Conservation (phyloP, 192 early-diverging fungal genomes). For the Backusella tuberculispora region DNA sequence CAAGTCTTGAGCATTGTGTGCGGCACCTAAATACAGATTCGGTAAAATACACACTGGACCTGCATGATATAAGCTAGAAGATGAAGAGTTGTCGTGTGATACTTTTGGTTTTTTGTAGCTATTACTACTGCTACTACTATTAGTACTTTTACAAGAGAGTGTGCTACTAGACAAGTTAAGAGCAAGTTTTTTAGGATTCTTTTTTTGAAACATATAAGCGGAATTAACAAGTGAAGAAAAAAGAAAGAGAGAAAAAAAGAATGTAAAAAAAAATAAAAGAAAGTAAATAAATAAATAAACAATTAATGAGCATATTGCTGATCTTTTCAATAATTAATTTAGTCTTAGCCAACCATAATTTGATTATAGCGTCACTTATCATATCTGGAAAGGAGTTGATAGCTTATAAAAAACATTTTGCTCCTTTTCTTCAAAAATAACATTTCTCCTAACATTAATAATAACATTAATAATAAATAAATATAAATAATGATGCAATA, state of each 20-base stretch:
- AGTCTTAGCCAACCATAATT: constrained; percentile 19
- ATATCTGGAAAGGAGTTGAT: constrained; percentile 7
- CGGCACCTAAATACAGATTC: constrained; percentile 66
- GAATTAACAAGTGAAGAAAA: neutral
- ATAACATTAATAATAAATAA: neutral
- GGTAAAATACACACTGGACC: constrained; percentile 68
- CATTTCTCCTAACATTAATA: neutral
- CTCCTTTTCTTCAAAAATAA: constrained; percentile 14
- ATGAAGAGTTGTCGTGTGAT: neutral
- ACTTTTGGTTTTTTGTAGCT: constrained; percentile 13
- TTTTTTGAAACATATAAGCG: neutral
- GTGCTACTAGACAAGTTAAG: neutral
- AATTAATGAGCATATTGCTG: constrained; percentile 19
- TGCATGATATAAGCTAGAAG: constrained; percentile 3
- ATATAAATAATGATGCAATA: neutral
- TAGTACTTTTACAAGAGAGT: neutral
- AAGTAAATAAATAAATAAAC: neutral
- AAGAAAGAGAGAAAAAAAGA: neutral
- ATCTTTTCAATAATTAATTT: constrained; percentile 17
- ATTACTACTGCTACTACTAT: neutral
- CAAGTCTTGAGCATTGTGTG: constrained; percentile 60
- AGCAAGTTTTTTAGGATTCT: constrained; percentile 21
- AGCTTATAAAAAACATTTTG: neutral
- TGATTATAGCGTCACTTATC: constrained; percentile 9
- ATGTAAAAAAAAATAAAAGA: neutral